These are phyloP conservation scores for Ustilago shanxiensis DNA, from an alignment of 1,284 basidiomycete species.

Conservation along the genomic window DNA sequence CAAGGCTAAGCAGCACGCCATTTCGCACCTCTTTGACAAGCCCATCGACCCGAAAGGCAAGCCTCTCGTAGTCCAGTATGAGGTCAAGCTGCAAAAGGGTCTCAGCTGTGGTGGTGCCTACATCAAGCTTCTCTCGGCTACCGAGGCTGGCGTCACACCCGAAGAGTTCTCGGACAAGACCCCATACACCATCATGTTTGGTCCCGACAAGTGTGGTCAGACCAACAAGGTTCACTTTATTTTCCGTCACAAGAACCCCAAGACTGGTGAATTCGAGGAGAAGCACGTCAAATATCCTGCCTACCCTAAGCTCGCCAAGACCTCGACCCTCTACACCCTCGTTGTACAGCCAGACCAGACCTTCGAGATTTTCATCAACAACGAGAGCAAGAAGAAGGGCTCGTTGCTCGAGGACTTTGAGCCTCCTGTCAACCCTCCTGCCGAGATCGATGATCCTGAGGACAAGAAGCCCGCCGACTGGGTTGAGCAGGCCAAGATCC, in stretches of 20 bases:
- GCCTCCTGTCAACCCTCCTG: conserved; percentile 91
- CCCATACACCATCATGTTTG: conserved; percentile 70
- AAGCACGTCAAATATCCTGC: conserved; percentile 91
- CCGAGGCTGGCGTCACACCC: conserved; percentile 64
- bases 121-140: conserved; percentile 85
- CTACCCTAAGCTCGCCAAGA: conserved; percentile 75
- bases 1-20: conserved; percentile 95
- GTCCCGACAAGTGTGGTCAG: conserved; percentile 68
- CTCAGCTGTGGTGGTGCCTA: conserved; percentile 99
- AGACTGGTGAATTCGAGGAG: conserved; percentile 81
- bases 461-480: conserved; percentile 92
- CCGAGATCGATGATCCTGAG: conserved; percentile 91
- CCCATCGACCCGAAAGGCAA: conserved; percentile 86
- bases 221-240: conserved; percentile 70
- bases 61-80: conserved; percentile 96
- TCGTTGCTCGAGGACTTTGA: conserved; percentile 92
- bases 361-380: conserved; percentile 92
- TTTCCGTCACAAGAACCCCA: conserved; percentile 69
- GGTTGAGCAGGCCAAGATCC: conserved; percentile 89
- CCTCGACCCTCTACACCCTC: conserved; percentile 68
- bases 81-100: conserved; percentile 96
- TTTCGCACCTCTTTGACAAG: conserved; percentile 87
- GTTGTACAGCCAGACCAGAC: conserved; percentile 93
- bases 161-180: conserved; percentile 69
- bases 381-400: conserved; percentile 78